A percentile compares a stretch with the other conserved stretches of the same genome.
phyloP scores from a whole-genome alignment of 2,329 filamentous ascomycete species.

The Monilinia laxa region DNA sequence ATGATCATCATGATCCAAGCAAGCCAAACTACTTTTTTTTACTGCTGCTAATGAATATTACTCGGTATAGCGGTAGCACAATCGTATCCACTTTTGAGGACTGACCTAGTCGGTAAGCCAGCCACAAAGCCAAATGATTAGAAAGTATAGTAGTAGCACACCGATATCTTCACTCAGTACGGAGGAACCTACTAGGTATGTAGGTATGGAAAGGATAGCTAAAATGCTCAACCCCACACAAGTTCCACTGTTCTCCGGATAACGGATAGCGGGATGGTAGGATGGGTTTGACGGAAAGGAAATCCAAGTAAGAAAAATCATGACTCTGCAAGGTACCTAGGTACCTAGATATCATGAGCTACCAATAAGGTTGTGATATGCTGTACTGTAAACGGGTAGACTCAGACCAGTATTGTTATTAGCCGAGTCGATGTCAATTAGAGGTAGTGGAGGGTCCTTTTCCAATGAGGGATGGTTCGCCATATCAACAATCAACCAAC shows the following conservation, averaged over 20 bases:
- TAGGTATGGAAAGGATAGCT: not conserved
- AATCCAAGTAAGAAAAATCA: not conserved
- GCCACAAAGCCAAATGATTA: not conserved
- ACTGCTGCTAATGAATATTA: too few species aligned
- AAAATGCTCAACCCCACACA: not conserved
- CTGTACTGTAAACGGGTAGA: too few species aligned
- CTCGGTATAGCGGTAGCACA: not conserved
- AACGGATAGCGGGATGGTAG: constrained; percentile 8
- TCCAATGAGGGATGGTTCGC: not conserved
- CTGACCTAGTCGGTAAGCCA: not conserved
- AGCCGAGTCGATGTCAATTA: not conserved
- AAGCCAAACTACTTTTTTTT: too few species aligned
- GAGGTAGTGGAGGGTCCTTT: not conserved
- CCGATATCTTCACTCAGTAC: not conserved
- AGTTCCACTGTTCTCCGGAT: constrained; percentile 9
- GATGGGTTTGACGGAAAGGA: not conserved
- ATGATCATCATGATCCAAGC: not conserved
- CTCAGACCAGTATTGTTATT: too few species aligned
- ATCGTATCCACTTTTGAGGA: constrained; percentile 6
- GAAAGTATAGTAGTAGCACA: too few species aligned
- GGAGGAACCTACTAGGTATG: too few species aligned
- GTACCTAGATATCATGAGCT: too few species aligned
- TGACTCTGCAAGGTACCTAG: too few species aligned
- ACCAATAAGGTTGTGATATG: too few species aligned
- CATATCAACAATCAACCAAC: too few species aligned